Percentiles rank a stretch among this genome's conserved stretches.
These are phyloP conservation scores for Cyberlindnera mycetangii DNA, from an alignment of 805 yeast species.

Conservation along the genomic window DNA sequence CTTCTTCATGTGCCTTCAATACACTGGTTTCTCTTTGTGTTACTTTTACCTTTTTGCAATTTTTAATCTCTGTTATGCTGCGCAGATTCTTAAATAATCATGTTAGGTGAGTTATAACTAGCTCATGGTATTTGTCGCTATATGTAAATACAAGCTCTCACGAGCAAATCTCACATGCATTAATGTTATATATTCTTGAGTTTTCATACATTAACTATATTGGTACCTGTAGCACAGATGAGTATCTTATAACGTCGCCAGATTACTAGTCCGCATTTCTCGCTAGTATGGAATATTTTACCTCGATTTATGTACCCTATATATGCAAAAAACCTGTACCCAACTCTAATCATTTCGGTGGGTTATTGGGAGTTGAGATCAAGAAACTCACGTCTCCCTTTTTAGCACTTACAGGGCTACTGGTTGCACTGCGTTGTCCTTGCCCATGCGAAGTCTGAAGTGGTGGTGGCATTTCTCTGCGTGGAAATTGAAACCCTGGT, in stretches of 20 bases:
- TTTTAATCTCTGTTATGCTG: no score
- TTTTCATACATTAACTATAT: no score
- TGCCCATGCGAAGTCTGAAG: background rate
- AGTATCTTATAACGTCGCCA: no score
- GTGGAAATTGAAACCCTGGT: constrained; percentile 8
- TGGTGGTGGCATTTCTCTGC: constrained; percentile 6
- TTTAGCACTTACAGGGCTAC: constrained; percentile 7
- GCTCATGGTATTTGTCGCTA: constrained; percentile 24
- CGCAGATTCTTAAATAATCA: no score
- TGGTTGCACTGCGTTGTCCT: constrained; percentile 4
- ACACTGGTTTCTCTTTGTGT: background rate
- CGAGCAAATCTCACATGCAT: background rate
- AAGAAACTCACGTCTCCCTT: constrained; percentile 28
- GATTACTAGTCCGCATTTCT: no score
- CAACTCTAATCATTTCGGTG: constrained; percentile 27
- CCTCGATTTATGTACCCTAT: no score
- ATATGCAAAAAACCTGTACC: no score
- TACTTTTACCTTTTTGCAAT: background rate
- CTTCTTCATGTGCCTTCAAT: background rate
- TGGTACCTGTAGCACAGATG: no score
- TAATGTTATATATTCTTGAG: background rate
- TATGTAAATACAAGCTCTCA: constrained; percentile 2
- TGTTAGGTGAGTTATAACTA: no score
- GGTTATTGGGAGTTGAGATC: constrained; percentile 28
- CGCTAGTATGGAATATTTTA: no score